These are phyloP conservation scores for Chlorociboria aeruginascens DNA, from an alignment of 495 filamentous ascomycete species.

Conservation along the genomic window DNA sequence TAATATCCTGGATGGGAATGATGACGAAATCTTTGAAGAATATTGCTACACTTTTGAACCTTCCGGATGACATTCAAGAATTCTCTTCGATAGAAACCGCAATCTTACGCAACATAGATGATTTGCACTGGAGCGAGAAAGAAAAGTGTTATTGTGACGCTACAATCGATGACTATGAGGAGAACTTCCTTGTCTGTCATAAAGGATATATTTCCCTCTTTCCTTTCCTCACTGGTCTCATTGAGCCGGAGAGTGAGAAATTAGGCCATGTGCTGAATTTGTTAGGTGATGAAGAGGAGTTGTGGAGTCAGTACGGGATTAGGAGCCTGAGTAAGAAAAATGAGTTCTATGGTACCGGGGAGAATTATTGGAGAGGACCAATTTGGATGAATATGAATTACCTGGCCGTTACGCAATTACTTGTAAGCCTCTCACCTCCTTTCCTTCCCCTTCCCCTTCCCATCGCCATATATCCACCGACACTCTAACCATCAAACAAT, in stretches of 20 bases:
- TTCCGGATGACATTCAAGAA: conserved; percentile 61
- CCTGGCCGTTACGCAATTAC: conserved; percentile 66
- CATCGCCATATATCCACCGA: conserved; percentile 1
- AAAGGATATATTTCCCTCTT: conserved; percentile 94
- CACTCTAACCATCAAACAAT: conserved; percentile 11
- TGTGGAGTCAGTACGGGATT: conserved; percentile 79
- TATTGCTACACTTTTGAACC: conserved; percentile 59
- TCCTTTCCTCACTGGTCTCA: conserved; percentile 72
- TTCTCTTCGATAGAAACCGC: conserved; percentile 63
- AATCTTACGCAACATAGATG: conserved; percentile 80
- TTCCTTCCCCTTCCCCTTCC: conserved; percentile 7
- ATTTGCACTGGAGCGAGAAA: conserved; percentile 79
- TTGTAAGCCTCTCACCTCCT: conserved; percentile 43
- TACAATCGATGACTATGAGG: conserved; percentile 91
- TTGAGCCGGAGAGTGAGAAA: conserved; percentile 58
- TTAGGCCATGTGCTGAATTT: conserved; percentile 65
- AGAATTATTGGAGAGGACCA: conserved; percentile 96
- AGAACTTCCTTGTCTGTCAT: conserved; percentile 82
- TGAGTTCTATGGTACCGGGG: conserved; percentile 71
- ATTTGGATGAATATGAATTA: conserved; percentile 99
- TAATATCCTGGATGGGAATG: conserved; percentile 94
- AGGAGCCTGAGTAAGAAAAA: conserved; percentile 79
- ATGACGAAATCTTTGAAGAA: conserved; percentile 73
- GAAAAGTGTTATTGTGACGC: conserved; percentile 84
- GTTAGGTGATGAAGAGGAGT: conserved; percentile 66